Evolutionary conservation across 176 grass and related monocot species (phyloP), one percentile per base, ranked within the genome.

Genomic region (Oryza rufipogon): DNA sequence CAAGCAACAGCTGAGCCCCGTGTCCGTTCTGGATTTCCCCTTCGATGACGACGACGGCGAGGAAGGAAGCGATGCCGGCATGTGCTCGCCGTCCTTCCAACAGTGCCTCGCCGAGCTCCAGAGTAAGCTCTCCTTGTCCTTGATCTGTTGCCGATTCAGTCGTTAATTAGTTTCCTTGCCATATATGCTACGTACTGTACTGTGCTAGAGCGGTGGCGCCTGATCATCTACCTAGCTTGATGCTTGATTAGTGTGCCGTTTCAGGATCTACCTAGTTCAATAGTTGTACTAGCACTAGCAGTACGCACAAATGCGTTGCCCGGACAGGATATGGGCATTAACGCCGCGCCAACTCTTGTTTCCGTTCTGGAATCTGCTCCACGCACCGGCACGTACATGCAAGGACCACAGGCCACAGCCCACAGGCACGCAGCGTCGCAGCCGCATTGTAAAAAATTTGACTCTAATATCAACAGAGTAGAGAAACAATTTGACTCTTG

Each of bases 1-100:
- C 72, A 89, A 96, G 86, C 91, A 93, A 76, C 94, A 96, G 88
- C 84, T 91, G 4, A 96, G 94, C 83, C 88, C 86, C 2, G 88
- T 95, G 38, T 91, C 92, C 11, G 76, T 95, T 65, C 81, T 95
- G 81, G 95, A 97, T 82, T 97, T 93, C 67, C 92, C 80, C 19
- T 89, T 77, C 81, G 81, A 90, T 7, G 78, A 92, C 25, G 81
- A 80, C 45, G 86, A 84, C 38, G 92, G 74, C 6, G 92, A 88
- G 0, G 82, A 77, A 22, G 22, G 41, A 2, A 80, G 80, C 76
- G 81, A 87, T 11, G 65, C 85, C 42, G 89, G 17, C 54, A 58
- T 76, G 0, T 76, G 89, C 51, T 87, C 76, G 42, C 76, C 80
- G 8, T 45, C 89, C 6, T 84, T 87, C 70, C 80, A n/a, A 20